A percentile compares a stretch with the other conserved stretches of the same genome.
Evolutionary conservation across 352 stramenopile genomes (phyloP).

Genomic region (Phytophthora cajani): DNA sequence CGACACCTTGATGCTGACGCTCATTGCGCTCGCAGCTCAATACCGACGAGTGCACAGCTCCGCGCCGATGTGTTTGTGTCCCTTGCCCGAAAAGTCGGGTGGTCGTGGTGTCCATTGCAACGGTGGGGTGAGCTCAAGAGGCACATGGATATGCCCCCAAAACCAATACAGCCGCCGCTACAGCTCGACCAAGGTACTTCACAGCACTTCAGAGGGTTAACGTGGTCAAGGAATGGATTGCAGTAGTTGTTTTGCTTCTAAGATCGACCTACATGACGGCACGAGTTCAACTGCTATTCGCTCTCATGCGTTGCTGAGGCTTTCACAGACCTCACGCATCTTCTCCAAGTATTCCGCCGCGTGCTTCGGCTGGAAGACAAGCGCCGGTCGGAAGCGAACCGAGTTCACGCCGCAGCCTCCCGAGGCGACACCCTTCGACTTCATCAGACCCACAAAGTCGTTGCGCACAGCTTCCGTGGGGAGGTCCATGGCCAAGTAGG

Average conservation of each 20-base stretch:
- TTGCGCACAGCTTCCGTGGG: conserved; percentile 69
- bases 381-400: conserved; percentile 76
- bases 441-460: conserved; percentile 65
- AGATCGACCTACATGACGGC: conserved; percentile 20
- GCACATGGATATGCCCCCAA: not conserved
- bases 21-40: conserved; percentile 49
- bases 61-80: conserved; percentile 9
- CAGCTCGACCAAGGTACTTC: not conserved
- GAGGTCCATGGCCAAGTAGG: conserved; percentile 83
- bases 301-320: conserved; percentile 27
- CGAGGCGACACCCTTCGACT: conserved; percentile 62
- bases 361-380: conserved; percentile 83
- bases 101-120: conserved; percentile 5
- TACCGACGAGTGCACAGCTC: not conserved
- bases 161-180: not conserved
- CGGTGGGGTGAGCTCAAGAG: not conserved
- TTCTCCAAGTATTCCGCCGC: conserved; percentile 78
- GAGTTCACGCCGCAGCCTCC: conserved; percentile 75
- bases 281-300: not conserved
- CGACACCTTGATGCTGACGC: conserved; percentile 91
- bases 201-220: not conserved
- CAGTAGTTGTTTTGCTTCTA: conserved; percentile 21
- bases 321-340: conserved; percentile 59
- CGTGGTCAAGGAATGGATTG: conserved; percentile 9
- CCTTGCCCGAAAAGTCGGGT: conserved; percentile 37